Evolutionary conservation across 129 eudicot genomes (phyloP).

Genomic region (Centrapalus pauciflorus): DNA sequence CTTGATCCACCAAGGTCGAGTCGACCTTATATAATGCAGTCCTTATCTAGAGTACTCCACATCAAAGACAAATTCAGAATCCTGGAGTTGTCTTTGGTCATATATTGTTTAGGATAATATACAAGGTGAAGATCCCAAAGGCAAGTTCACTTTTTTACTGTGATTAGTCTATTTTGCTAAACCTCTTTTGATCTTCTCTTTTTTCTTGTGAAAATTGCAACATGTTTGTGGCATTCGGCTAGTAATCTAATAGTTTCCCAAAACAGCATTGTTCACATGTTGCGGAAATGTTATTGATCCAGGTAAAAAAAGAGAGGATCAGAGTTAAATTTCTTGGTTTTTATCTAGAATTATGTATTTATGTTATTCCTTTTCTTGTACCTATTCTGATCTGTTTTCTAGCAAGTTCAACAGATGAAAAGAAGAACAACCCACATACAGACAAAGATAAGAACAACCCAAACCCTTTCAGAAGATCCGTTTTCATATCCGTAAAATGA

Average conservation of each 20-base stretch:
- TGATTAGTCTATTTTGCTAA: constrained; percentile 11
- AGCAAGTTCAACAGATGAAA: background rate
- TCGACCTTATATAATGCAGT: background rate
- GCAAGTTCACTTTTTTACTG: background rate
- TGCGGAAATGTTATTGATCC: background rate
- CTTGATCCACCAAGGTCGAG: background rate
- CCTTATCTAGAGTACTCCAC: background rate
- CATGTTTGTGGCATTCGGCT: background rate
- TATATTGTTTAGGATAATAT: background rate
- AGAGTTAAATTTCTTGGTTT: constrained; percentile 14
- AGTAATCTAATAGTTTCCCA: background rate
- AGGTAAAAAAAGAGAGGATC: background rate
- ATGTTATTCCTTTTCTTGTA: constrained; percentile 28
- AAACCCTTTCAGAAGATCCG: background rate
- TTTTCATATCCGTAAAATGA: background rate
- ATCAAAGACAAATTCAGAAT: background rate
- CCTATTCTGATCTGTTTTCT: constrained; percentile 17
- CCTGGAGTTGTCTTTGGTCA: background rate
- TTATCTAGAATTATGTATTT: constrained; percentile 18
- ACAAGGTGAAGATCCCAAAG: constrained; percentile 3
- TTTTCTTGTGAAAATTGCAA: background rate
- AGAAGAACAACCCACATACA: background rate
- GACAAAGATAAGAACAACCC: constrained; percentile 28
- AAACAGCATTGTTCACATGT: background rate
- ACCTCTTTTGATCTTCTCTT: constrained; percentile 13